A percentile compares a stretch with the other conserved stretches of the same genome.
phyloP scores from a whole-genome alignment of 2,329 filamentous ascomycete genomes.

The Penicillium sp. region DNA sequence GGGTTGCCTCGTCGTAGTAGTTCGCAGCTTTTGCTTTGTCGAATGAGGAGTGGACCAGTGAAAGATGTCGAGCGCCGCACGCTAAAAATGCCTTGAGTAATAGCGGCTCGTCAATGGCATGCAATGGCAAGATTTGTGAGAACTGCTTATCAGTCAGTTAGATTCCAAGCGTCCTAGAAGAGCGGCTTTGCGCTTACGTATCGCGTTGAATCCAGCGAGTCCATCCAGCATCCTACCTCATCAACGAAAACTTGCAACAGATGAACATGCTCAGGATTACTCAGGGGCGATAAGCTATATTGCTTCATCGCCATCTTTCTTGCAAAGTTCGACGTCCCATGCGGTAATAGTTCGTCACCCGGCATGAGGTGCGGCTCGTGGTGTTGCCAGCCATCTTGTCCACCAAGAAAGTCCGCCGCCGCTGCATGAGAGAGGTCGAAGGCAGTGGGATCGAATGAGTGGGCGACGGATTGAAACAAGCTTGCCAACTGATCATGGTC shows the following conservation, averaged over 20 bases:
- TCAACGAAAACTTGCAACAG: conserved; percentile 93
- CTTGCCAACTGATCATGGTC: conserved; percentile 41
- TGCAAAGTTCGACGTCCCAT: conserved; percentile 36
- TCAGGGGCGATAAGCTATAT: conserved; percentile 64
- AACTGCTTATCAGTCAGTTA: conserved; percentile 54
- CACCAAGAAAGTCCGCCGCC: conserved; percentile 30
- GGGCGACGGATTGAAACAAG: conserved; percentile 55
- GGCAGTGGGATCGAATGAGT: conserved; percentile 52
- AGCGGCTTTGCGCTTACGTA: conserved; percentile 54
- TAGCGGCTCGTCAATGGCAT: conserved; percentile 81
- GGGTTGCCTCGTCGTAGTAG: conserved; percentile 85
- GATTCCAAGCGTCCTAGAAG: conserved; percentile 3
- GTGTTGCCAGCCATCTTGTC: conserved; percentile 28
- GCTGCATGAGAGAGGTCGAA: conserved; percentile 45
- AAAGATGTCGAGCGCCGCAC: conserved; percentile 81
- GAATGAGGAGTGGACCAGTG: conserved; percentile 68
- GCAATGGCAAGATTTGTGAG: conserved; percentile 77
- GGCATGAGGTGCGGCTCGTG: conserved; percentile 18
- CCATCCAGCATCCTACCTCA: conserved; percentile 92
- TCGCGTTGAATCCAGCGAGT: conserved; percentile 80
- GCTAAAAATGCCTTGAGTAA: conserved; percentile 85
- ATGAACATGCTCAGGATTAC: conserved; percentile 74
- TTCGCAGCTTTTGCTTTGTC: conserved; percentile 74
- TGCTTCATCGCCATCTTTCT: conserved; percentile 44
- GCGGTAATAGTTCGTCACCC: conserved; percentile 28